These are phyloP conservation scores for Nyctanthes arbortristis DNA, from an alignment of 257 asterid species.

Conservation along the genomic window DNA sequence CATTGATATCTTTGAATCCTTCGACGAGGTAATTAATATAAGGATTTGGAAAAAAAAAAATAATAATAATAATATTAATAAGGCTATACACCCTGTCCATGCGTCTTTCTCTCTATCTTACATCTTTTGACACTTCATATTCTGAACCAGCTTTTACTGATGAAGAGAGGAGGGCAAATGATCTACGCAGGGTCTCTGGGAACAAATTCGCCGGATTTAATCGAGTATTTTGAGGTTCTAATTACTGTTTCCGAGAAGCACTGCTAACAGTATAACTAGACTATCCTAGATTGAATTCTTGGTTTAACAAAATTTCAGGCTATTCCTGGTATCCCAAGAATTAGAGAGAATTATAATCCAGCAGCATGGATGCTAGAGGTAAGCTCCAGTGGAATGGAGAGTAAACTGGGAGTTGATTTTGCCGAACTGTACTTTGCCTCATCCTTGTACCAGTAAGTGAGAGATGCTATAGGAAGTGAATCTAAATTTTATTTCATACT, in stretches of 20 bases:
- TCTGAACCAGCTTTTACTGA: conserved; percentile 51
- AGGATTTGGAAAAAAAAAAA: no score
- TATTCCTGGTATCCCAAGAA: conserved; percentile 42
- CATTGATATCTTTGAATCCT: conserved; percentile 65
- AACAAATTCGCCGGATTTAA: conserved; percentile 38
- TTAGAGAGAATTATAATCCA: conserved; percentile 46
- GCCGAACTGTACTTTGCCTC: conserved; percentile 50
- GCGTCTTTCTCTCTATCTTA: conserved; percentile 10
- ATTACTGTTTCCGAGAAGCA: not conserved
- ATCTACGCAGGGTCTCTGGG: conserved; percentile 69
- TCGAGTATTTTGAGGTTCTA: conserved; percentile 57
- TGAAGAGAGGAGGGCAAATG: conserved; percentile 68
- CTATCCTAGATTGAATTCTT: not conserved
- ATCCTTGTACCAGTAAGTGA: conserved; percentile 39
- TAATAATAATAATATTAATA: no score
- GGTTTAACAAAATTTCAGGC: no score
- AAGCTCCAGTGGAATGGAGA: conserved; percentile 40
- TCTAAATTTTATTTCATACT: not conserved
- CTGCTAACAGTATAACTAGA: not conserved
- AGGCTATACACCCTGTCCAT: no score
- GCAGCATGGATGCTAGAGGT: conserved; percentile 65
- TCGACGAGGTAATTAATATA: conserved; percentile 79
- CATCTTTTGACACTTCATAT: not conserved
- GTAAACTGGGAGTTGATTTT: conserved; percentile 52
- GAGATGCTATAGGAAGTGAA: not conserved